Conservation (phyloP, 129 eudicot genomes). For the Flaveria ramosissima region DNA sequence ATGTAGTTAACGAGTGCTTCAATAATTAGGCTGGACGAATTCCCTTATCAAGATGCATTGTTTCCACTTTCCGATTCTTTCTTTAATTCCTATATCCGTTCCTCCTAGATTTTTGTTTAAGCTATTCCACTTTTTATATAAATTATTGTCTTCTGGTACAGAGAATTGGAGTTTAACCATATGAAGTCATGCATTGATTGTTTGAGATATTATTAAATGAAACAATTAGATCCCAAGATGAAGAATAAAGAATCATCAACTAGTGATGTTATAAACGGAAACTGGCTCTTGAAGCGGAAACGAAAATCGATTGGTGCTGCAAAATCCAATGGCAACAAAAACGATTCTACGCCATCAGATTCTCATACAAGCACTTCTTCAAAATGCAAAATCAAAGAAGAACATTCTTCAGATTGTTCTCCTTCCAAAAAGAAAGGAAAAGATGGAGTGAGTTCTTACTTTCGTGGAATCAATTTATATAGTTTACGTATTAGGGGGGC, state of each 20-base stretch:
- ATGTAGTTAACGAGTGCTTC: no score
- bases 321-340: conserved; percentile 44
- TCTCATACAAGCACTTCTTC: conserved; percentile 42
- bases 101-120: conserved; percentile 8
- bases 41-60: no score
- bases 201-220: conserved; percentile 18
- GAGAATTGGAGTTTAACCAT: conserved; percentile 23
- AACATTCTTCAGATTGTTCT: conserved; percentile 36
- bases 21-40: no score
- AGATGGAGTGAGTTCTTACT: conserved; percentile 64
- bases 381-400: conserved; percentile 36
- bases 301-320: conserved; percentile 60
- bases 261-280: conserved; percentile 55
- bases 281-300: conserved; percentile 86
- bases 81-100: not conserved
- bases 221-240: conserved; percentile 45
- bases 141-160: conserved; percentile 14
- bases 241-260: conserved; percentile 55
- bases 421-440: conserved; percentile 70
- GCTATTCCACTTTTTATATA: not conserved
- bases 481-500: not conserved
- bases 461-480: not conserved
- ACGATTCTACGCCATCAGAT: conserved; percentile 40
- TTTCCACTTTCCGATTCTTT: not conserved
- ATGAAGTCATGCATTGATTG: conserved; percentile 29